phyloP scores from a whole-genome alignment of 1,284 basidiomycete genomes.

The Vanrija sp. region DNA sequence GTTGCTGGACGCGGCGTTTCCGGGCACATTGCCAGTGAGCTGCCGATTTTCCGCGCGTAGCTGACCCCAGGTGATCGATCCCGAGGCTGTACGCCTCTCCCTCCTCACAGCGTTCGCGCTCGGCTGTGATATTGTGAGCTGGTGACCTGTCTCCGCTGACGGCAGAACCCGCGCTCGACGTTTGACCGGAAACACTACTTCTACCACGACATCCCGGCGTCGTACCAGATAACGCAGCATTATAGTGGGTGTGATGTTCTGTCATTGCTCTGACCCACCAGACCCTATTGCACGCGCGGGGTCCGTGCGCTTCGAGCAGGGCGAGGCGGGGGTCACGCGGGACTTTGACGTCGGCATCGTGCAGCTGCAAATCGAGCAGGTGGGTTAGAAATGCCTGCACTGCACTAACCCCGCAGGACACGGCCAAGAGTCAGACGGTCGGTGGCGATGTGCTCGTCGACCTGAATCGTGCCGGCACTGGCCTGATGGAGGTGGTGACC shows the following conservation, averaged over 20 bases:
- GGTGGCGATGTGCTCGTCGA: constrained; percentile 67
- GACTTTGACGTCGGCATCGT: constrained; percentile 65
- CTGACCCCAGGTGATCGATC: constrained; percentile 63
- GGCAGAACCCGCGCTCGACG: constrained; percentile 61
- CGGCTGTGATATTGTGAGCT: constrained; percentile 58
- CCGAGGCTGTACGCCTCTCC: constrained; percentile 74
- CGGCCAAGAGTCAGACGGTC: constrained; percentile 80
- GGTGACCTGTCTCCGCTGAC: not conserved
- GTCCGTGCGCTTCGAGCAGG: constrained; percentile 52
- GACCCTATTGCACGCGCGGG: constrained; percentile 79
- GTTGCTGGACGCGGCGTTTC: constrained; percentile 82
- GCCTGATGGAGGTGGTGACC: constrained; percentile 94
- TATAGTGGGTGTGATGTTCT: constrained; percentile 58
- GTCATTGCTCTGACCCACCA: constrained; percentile 27
- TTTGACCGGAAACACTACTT: constrained; percentile 99
- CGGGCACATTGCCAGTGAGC: constrained; percentile 83
- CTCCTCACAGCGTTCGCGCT: constrained; percentile 79
- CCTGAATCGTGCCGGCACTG: constrained; percentile 83
- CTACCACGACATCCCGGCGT: constrained; percentile 88
- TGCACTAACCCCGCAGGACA: constrained; percentile 62
- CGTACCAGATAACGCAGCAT: constrained; percentile 96
- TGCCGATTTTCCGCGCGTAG: not conserved
- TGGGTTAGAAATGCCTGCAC: constrained; percentile 36
- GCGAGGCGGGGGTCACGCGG: constrained; percentile 46
- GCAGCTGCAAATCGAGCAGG: constrained; percentile 95